A percentile compares a stretch with the other conserved stretches of the same genome.
Evolutionary conservation across 192 early-diverging fungal genomes (phyloP).

Genomic region (Mortierella claussenii): DNA sequence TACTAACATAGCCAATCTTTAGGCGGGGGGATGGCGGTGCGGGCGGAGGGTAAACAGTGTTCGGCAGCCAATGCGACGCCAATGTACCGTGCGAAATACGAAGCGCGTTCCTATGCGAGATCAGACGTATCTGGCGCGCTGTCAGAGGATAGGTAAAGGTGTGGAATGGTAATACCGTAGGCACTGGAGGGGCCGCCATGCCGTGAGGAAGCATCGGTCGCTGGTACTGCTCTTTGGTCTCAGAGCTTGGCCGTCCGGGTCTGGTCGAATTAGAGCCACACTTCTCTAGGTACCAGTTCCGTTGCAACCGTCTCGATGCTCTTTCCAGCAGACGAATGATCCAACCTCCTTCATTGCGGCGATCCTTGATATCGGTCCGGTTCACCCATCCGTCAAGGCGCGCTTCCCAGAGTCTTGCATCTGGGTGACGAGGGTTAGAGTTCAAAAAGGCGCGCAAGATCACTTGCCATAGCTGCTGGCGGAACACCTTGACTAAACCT

Average conservation of each 20-base stretch:
- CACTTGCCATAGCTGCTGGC: conserved; percentile 29
- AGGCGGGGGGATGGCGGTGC: conserved; percentile 72
- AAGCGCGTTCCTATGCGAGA: conserved; percentile 87
- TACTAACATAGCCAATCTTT: conserved; percentile 89
- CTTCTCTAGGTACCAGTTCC: conserved; percentile 71
- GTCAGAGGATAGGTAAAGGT: conserved; percentile 93
- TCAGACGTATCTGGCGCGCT: conserved; percentile 85
- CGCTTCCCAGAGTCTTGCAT: conserved; percentile 23
- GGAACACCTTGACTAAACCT: conserved; percentile 61
- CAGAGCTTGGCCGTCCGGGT: conserved; percentile 16
- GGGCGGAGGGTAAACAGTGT: conserved; percentile 80
- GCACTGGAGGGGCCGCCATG: conserved; percentile 71
- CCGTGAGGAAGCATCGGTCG: conserved; percentile 43
- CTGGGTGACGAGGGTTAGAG: conserved; percentile 24
- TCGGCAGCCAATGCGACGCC: conserved; percentile 61
- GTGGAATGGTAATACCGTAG: conserved; percentile 93
- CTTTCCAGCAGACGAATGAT: conserved; percentile 72
- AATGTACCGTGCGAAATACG: conserved; percentile 77
- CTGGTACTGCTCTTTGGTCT: conserved; percentile 23
- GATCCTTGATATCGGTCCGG: conserved; percentile 34
- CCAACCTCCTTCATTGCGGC: conserved; percentile 78
- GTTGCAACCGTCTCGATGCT: conserved; percentile 66
- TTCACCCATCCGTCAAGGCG: conserved; percentile 24
- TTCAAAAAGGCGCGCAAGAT: conserved; percentile 34
- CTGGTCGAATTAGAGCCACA: conserved; percentile 29